Conservation (phyloP, 345 rosid species). For the Bruguiera sexangula region DNA sequence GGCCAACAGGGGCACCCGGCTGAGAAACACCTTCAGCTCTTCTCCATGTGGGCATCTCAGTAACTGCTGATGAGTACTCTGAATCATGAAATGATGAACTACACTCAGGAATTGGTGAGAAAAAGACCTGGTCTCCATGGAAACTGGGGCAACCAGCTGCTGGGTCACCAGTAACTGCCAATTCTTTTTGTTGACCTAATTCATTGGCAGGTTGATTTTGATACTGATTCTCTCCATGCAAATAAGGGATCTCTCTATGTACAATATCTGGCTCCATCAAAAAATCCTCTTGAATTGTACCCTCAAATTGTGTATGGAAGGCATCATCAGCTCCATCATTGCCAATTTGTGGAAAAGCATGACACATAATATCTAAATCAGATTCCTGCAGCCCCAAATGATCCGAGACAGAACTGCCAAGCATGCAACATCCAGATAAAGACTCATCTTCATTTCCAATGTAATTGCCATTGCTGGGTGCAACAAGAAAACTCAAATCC, state of each 20-base stretch:
- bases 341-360: constrained; percentile 41
- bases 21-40: constrained; percentile 37
- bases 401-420: constrained; percentile 40
- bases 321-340: constrained; percentile 24
- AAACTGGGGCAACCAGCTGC: constrained; percentile 34
- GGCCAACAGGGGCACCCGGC: constrained; percentile 29
- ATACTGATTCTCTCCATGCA: constrained; percentile 40
- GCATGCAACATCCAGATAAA: constrained; percentile 31
- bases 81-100: constrained; percentile 30
- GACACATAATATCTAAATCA: constrained; percentile 48
- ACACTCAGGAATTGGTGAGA: constrained; percentile 30
- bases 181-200: constrained; percentile 20
- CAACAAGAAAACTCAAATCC: constrained; percentile 52
- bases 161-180: constrained; percentile 21
- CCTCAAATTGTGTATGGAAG: constrained; percentile 28
- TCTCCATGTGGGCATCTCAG: constrained; percentile 47
- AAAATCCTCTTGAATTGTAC: constrained; percentile 34
- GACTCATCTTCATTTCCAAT: constrained; percentile 40
- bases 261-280: constrained; percentile 36
- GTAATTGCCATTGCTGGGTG: constrained; percentile 41
- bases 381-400: constrained; percentile 61
- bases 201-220: constrained; percentile 30
- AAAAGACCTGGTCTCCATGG: constrained; percentile 40
- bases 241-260: constrained; percentile 38
- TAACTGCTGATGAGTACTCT: constrained; percentile 41